A percentile compares a stretch with the other conserved stretches of the same genome.
Evolutionary conservation across 176 grass and related monocot species (phyloP).

Genomic region (Rhynchospora pubera): DNA sequence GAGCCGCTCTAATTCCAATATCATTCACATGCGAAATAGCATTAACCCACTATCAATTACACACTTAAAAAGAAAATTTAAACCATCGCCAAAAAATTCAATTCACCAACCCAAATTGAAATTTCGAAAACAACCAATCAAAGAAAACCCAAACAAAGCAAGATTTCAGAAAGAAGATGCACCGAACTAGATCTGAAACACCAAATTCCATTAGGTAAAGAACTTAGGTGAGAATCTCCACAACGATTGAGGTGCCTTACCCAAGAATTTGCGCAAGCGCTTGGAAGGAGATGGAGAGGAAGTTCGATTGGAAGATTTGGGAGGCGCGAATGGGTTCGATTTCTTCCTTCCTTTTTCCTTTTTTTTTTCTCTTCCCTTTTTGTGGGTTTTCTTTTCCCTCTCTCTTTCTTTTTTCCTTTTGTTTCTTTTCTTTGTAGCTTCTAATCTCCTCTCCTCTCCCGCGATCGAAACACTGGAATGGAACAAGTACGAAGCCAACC

Average conservation of each 20-base stretch:
- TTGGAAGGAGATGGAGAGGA: neutral
- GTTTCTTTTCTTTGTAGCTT: neutral
- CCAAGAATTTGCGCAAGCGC: neutral
- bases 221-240: neutral
- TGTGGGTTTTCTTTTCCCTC: neutral
- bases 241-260: neutral
- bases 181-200: neutral
- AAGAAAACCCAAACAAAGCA: neutral
- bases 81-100: neutral
- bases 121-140: neutral
- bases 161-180: neutral
- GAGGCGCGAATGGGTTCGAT: conserved; percentile 17
- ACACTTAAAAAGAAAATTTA: neutral
- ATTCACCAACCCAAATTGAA: neutral
- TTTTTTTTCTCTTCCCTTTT: neutral
- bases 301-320: neutral
- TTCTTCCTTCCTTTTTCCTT: neutral
- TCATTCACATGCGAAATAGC: neutral
- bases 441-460: conserved; percentile 5
- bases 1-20: neutral
- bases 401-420: neutral
- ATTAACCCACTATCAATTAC: neutral
- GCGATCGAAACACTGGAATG: conserved; percentile 1
- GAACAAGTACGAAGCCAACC: neutral
- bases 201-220: neutral